Base-by-base conservation (phyloP, 2,329 filamentous ascomycete genomes). In the Fusarium keratoplasticum region DNA sequence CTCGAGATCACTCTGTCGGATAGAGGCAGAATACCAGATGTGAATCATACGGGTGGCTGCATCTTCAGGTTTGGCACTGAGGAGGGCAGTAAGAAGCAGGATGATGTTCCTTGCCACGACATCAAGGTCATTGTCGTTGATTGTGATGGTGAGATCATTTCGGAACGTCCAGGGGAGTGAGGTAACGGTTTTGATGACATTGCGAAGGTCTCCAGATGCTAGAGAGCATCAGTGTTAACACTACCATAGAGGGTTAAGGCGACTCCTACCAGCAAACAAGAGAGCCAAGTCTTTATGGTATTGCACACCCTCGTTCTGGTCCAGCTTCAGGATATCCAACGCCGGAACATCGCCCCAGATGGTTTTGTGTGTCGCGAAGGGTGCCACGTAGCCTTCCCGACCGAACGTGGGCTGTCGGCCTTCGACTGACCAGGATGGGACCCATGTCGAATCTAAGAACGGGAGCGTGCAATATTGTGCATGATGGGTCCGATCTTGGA, bases 141-240 rank as follows among this genome's bases (percentile, higher is more conserved):
- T 55, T 3, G 20, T 42, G 16, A 65, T 29, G 2, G 31, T 22
- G 33, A 73, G 6, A 5, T 44, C 14, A 11, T 36, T 20, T 2
- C 40, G n/a, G 7, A 50, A 63, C 14, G 20, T 42, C 6, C 2
- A 7, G 16, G 60, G 71, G 8, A 72, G 38, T 6, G 42, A 9
- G 1, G 36, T 38, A 2, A 73, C 27, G 8, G 71, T 73, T n/a
- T 63, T 63, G 42, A 64, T 25, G 14, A 70, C 40, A 10, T 65
- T 70, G 13, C 63, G 63, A 5, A 65, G 25, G 36, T 73, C 71
- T 8, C 71, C 69, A 1, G 69, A 70, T 2, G 69, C 69, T 73
- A 22, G 35, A 38, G 22, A 40, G 22, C 16, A 13, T 36, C 20
- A 58, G 33, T n/a, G 3, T 29, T 5, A 29, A 6, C 16, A 16